Conservation (phyloP, 768 basidiomycete species). For the Nidularia pulvinata region DNA sequence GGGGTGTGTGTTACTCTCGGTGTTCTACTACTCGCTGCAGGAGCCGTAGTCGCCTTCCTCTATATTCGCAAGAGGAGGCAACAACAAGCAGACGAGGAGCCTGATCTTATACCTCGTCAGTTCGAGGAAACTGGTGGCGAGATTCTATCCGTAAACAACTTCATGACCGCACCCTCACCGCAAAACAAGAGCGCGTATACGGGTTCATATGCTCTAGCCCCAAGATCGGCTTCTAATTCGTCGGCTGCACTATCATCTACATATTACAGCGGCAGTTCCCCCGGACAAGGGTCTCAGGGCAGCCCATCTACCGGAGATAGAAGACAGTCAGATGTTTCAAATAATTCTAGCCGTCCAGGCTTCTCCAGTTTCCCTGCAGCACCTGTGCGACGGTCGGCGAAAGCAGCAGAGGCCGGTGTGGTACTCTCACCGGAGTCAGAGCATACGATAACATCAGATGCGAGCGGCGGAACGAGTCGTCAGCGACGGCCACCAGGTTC, state of each 20-base stretch:
- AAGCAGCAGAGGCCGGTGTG: not conserved
- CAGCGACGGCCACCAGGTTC: not conserved
- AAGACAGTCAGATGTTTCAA: not conserved
- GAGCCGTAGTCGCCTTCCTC: slow-evolving; percentile 12
- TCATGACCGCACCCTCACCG: slow-evolving; percentile 3
- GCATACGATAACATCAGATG: too few relatives aligned
- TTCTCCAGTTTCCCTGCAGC: not conserved
- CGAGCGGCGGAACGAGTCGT: not conserved
- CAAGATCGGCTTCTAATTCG: slow-evolving; percentile 1
- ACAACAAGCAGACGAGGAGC: slow-evolving; percentile 1
- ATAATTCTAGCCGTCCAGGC: not conserved
- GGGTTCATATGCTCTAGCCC: not conserved
- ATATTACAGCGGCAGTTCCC: not conserved
- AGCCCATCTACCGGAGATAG: not conserved
- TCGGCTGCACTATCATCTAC: not conserved
- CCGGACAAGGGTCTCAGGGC: not conserved
- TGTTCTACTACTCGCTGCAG: slow-evolving; percentile 18
- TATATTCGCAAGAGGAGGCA: slow-evolving; percentile 6
- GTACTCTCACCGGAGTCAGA: too few relatives aligned
- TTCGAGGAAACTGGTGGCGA: slow-evolving; percentile 10
- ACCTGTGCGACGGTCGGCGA: not conserved
- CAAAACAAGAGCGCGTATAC: slow-evolving; percentile 1
- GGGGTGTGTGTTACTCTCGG: slow-evolving; percentile 29
- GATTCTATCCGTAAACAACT: slow-evolving; percentile 11
- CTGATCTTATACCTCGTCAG: slow-evolving; percentile 8